Conservation (phyloP, 2,329 filamentous ascomycete species). For the Penicillium sp. region DNA sequence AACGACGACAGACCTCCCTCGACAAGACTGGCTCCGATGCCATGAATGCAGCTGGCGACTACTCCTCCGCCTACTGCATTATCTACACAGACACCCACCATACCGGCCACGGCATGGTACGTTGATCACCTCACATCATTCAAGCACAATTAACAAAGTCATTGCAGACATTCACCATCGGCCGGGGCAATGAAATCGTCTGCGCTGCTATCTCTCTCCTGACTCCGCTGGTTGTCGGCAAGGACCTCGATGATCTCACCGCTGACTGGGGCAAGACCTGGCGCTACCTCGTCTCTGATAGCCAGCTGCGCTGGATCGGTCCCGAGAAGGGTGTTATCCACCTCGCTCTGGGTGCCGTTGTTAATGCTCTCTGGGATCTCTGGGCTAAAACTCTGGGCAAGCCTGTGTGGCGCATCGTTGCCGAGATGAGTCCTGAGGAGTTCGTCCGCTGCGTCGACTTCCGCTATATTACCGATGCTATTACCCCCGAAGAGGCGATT, state of each 20-base stretch:
- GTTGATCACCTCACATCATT: not conserved
- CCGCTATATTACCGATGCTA: conserved; percentile 88
- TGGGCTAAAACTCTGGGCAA: conserved; percentile 84
- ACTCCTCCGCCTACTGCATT: conserved; percentile 92
- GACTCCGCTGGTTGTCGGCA: conserved; percentile 68
- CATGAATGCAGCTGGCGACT: conserved; percentile 92
- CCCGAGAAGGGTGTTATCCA: conserved; percentile 94
- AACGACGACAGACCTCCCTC: conserved; percentile 64
- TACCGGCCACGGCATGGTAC: conserved; percentile 43
- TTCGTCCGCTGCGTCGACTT: conserved; percentile 88
- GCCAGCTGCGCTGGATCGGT: conserved; percentile 87
- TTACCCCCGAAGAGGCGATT: conserved; percentile 79
- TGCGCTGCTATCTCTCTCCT: conserved; percentile 78
- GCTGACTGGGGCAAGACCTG: conserved; percentile 82
- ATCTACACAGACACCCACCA: conserved; percentile 67
- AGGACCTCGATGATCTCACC: conserved; percentile 71
- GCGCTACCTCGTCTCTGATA: conserved; percentile 87
- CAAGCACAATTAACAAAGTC: not conserved
- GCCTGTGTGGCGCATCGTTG: conserved; percentile 85
- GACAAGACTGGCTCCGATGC: conserved; percentile 96
- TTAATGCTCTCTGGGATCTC: conserved; percentile 93
- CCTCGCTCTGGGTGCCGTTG: conserved; percentile 79
- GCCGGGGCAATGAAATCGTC: conserved; percentile 84
- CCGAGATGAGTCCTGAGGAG: conserved; percentile 84
- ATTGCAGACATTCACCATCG: conserved; percentile 45